Evolutionary conservation across 1,284 basidiomycete species (phyloP), one percentile per base, ranked within the genome.

Genomic region (Heimioporus punctisporus): DNA sequence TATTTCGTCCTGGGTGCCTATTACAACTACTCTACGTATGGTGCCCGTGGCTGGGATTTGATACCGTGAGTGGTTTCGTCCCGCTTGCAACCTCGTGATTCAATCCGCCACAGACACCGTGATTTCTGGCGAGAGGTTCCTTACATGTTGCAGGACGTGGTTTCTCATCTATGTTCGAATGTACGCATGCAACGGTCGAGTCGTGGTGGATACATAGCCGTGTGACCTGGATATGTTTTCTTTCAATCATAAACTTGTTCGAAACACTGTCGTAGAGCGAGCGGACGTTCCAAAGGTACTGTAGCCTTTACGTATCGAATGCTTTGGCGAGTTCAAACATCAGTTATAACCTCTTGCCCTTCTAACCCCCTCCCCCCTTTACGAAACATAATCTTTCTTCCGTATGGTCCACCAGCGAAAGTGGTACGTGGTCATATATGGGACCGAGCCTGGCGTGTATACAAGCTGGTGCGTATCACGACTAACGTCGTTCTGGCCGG

Each of bases 101-200:
- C 23, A 53, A 53, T 47, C 55, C 41, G 21, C 49, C 12, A 43
- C 60, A 93, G 91, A 56, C 91, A 93, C 71, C 88, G 90, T 45
- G 90, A 93, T 68, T 92, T 94, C 72, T 93, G 90, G 90, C 76
- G 85, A 70, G 92, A 94, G 71, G 86, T 93, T 6, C 92, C 92
- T 6, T 92, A 90, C 63, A 88, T 94, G 82, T 68, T 92, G 34
- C 78, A 79, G 40, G 92, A 93, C 63, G 83, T 94, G 31, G 67
- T 86, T 47, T 83, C 86, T 17, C 90, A 92, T 71, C 71, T 93
- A 42, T 91, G 89, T 70, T 85, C 88, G 23, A 79, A 80, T 46
- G 79, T 90, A 45, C 85, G 86, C 51, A 83, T 86, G 57, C 80
- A 83, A 62, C 81, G 82, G n/a, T 76, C 84, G 19, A 82, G 75